Conservation (phyloP, 257 asterid species). For the Solanum virginianum region DNA sequence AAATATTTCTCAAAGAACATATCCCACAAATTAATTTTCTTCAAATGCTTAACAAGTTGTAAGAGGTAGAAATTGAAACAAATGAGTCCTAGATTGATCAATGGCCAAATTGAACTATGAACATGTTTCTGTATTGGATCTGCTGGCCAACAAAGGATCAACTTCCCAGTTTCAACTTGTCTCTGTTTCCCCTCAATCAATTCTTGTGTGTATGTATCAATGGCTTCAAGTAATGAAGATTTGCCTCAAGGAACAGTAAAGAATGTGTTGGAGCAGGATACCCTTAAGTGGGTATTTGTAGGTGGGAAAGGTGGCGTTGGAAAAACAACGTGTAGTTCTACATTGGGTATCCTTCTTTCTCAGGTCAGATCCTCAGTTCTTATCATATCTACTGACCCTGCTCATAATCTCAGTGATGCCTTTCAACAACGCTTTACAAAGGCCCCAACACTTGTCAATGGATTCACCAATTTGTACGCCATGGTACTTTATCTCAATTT, state of each 20-base stretch:
- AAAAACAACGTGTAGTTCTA: slow-evolving; percentile 89
- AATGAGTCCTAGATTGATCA: background rate
- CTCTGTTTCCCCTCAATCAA: background rate
- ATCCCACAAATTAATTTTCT: too few species aligned
- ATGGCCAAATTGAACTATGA: background rate
- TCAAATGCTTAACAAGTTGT: background rate
- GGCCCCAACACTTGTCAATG: slow-evolving; percentile 79
- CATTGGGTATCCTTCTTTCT: slow-evolving; percentile 52
- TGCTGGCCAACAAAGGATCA: background rate
- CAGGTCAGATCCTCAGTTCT: slow-evolving; percentile 74
- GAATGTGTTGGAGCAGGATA: slow-evolving; percentile 70
- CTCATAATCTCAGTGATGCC: slow-evolving; percentile 94
- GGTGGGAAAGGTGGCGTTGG: slow-evolving; percentile 99
- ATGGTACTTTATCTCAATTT: slow-evolving; percentile 34
- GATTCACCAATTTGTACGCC: slow-evolving; percentile 85
- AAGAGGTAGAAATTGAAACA: background rate
- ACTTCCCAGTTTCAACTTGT: background rate
- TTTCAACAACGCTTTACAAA: slow-evolving; percentile 89
- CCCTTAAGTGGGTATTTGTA: slow-evolving; percentile 86
- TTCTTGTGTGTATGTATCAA: background rate
- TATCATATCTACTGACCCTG: slow-evolving; percentile 94
- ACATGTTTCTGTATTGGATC: background rate
- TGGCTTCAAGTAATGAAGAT: slow-evolving; percentile 16
- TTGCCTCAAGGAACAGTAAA: slow-evolving; percentile 67
- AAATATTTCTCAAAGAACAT: too few species aligned